These are phyloP conservation scores for Liriodendron chinense DNA, from an alignment of 164 flowering plant genomes.

Conservation along the genomic window DNA sequence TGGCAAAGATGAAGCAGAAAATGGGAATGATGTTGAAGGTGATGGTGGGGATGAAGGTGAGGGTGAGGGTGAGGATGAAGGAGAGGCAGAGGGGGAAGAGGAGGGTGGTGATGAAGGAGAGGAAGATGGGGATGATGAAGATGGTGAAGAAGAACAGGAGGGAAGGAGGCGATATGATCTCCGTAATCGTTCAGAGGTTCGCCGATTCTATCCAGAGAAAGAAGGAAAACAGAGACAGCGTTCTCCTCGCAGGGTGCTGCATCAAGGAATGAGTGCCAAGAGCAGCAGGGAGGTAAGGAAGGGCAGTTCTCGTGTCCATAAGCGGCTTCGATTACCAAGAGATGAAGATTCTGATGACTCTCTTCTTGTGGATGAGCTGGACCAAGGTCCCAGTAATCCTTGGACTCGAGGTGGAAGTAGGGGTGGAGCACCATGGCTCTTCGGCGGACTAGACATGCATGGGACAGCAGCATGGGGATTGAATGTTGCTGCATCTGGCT, in stretches of 20 bases:
- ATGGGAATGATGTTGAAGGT: slow-evolving; percentile 36
- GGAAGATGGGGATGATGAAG: slow-evolving; percentile 66
- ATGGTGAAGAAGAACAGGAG: slow-evolving; percentile 70
- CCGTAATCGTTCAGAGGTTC: slow-evolving; percentile 93
- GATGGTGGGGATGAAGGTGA: slow-evolving; percentile 46
- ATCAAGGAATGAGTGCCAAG: slow-evolving; percentile 89
- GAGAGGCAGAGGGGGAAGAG: slow-evolving; percentile 37
- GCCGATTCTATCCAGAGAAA: slow-evolving; percentile 62
- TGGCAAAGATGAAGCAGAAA: slow-evolving; percentile 30
- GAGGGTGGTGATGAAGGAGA: slow-evolving; percentile 53
- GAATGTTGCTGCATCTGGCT: slow-evolving; percentile 97
- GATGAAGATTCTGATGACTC: slow-evolving; percentile 98
- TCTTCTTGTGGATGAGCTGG: slow-evolving; percentile 97
- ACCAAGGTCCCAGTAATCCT: slow-evolving; percentile 87
- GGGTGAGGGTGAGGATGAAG: slow-evolving; percentile 54
- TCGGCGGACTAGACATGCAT: slow-evolving; percentile 88
- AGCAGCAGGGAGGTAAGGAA: slow-evolving; percentile 77
- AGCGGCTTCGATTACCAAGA: slow-evolving; percentile 72
- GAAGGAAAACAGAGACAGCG: slow-evolving; percentile 73
- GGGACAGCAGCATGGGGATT: slow-evolving; percentile 88
- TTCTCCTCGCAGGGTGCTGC: slow-evolving; percentile 88
- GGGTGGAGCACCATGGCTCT: slow-evolving; percentile 88
- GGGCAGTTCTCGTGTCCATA: slow-evolving; percentile 90
- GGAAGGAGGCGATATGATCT: slow-evolving; percentile 94
- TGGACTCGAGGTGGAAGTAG: slow-evolving; percentile 90